Evolutionary conservation across 164 flowering plant genomes (phyloP).

Genomic region (Annona cherimola): DNA sequence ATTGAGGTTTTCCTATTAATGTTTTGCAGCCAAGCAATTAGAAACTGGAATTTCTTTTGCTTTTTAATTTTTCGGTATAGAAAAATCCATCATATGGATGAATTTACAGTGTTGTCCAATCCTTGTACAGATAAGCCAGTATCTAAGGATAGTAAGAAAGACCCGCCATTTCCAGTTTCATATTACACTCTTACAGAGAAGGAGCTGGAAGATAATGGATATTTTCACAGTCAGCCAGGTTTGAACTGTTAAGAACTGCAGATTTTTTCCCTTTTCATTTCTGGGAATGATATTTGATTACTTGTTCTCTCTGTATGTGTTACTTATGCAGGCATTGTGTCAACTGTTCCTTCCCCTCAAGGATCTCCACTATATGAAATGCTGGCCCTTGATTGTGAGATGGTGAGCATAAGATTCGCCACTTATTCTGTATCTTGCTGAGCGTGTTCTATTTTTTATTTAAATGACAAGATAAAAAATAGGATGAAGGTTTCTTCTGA

Average conservation of each 20-base stretch:
- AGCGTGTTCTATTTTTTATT: background rate
- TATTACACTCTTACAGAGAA: conserved; percentile 81
- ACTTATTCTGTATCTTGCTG: background rate
- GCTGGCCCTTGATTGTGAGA: conserved; percentile 94
- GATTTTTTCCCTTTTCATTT: background rate
- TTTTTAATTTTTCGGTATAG: too few relatives aligned
- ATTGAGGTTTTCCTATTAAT: too few relatives aligned
- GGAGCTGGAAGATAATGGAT: conserved; percentile 87
- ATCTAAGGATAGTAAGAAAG: conserved; percentile 25
- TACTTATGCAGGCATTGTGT: conserved; percentile 49
- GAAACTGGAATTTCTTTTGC: too few relatives aligned
- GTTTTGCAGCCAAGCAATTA: too few relatives aligned
- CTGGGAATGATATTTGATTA: background rate
- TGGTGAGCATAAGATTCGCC: conserved; percentile 47
- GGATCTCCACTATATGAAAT: conserved; percentile 58
- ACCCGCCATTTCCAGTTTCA: conserved; percentile 69
- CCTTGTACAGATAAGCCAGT: conserved; percentile 16
- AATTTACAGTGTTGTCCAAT: background rate
- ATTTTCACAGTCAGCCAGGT: conserved; percentile 52
- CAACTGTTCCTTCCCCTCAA: conserved; percentile 66
- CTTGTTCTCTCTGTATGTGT: background rate
- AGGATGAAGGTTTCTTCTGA: background rate
- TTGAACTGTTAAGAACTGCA: background rate
- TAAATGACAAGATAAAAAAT: background rate
- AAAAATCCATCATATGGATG: too few relatives aligned